Evolutionary conservation across 495 filamentous ascomycete genomes (phyloP), one percentile per base, ranked within the genome.

Genomic region (Pyrenopolyporus hunteri): DNA sequence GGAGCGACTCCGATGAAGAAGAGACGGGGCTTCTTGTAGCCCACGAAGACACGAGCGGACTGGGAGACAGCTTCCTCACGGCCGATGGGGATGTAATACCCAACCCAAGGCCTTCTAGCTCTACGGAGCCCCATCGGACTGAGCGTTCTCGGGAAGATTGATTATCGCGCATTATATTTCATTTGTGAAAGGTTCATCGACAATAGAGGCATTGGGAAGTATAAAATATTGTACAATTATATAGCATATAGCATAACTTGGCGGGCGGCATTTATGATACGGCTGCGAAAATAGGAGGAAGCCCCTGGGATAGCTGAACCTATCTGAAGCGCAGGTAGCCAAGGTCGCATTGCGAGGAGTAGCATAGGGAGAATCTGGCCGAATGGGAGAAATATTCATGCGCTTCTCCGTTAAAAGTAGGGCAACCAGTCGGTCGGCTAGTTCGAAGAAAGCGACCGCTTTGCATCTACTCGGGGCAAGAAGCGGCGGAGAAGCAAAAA

Each of bases 61-160:
- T 45, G 1, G 73, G 71, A 11, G 63, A 62, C 8, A 71, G 61
- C 19, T 62, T 71, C 13, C 54, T 74, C 16, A 70, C 72, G 2
- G 42, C 49, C 17, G 70, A 74, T 20, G 69, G 69, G 2, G 72
- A 77, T 60, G 29, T 70, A 23, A 61, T 73, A 29, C 67, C 73
- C 0, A 66, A 44, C 37, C 63, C 70, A 3, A 45, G 50, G n/a
- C 57, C 65, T 3, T 61, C 68, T 2, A 70, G 46, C 35, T 54
- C 62, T 4, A 63, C 47, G 9, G 63, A 67, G 19, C 60, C 63
- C 22, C 57, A 40, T 22, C 59, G 69, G 59, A 71, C 63, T 20
- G 66, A 71, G 26, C 59, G 59, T 20, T 59, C 60, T 25, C 63
- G 57, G 25, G 63, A 69, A 50, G 57, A 67, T 40, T 69, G 31